Evolutionary conservation across 139 green algal genomes (phyloP), one percentile per base, ranked within the genome.

Genomic region (Edaphochlamys debaryana): DNA sequence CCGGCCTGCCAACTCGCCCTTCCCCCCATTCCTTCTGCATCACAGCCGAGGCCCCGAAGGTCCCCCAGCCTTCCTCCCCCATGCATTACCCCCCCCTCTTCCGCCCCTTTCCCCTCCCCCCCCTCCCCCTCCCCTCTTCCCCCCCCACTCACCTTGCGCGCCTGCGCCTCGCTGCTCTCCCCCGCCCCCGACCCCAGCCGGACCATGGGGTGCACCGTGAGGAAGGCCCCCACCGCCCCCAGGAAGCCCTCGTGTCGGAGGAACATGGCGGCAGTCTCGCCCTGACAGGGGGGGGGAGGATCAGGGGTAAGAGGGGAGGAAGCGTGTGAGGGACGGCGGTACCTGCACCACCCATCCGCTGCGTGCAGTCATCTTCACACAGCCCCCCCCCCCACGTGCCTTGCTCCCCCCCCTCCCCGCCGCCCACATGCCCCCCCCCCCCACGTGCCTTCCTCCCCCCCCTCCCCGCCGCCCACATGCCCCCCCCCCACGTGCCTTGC

Each of bases 211-310:
- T 97, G 93, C 54, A 97, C 94, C 63, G 94, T 95, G 50, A 99
- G 93, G 87, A 99, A 99, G 17, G 97, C 96, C 4, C 97, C 97
- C 75, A 99, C 89, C 0, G 96, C 95, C 6, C 97, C 96, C 77
- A 99, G 88, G 90, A 98, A 99, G 50, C 97, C 97, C 90, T 98
- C 94, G 72, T 99, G 97, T n/a, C 97, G 87, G 85, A 99, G 85
- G 73, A 99, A 99, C 86, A 95, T 92, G n/a, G 97, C 97, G 15
- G 91, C 87, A 95, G 99, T 98, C 74, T 97, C 93, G 45, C 96
- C 97, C 92, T 98, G 88, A 40, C 70, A 4, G 2, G 6, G 52
- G n/a, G 27, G 34, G n/a, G 69, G 69, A 1, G n/a, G 66, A n/a
- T n/a, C n/a, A n/a, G n/a, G n/a, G n/a, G n/a, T n/a, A n/a, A n/a